These are phyloP conservation scores for Ophiosphaerella herpotricha DNA, from an alignment of 2,329 filamentous ascomycete species.

Conservation along the genomic window DNA sequence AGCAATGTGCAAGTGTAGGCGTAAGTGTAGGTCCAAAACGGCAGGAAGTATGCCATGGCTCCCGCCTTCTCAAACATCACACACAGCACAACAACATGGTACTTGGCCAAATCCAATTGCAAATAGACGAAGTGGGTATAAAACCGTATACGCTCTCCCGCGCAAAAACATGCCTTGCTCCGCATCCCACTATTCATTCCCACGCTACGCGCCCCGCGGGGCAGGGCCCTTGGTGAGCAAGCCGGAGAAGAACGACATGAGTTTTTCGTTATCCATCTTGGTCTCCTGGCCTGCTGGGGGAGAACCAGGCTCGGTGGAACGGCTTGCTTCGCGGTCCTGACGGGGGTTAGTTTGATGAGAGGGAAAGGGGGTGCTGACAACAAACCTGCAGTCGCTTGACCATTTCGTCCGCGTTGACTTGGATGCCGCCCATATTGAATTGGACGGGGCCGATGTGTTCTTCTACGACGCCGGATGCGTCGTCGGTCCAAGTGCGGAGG, in stretches of 20 bases:
- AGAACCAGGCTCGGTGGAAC: constrained; percentile 32
- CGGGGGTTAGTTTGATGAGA: constrained; percentile 14
- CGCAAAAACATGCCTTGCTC: too few relatives aligned
- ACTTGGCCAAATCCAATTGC: not conserved
- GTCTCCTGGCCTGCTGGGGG: constrained; percentile 31
- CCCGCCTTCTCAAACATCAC: too few relatives aligned
- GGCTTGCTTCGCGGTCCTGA: constrained; percentile 45
- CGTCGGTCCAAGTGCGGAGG: constrained; percentile 28
- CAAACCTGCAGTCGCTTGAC: constrained; percentile 79
- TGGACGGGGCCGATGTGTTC: constrained; percentile 88
- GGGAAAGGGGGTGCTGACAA: not conserved
- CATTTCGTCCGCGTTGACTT: constrained; percentile 94
- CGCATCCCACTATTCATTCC: too few relatives aligned
- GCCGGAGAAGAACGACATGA: constrained; percentile 47
- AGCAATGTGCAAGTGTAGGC: too few relatives aligned
- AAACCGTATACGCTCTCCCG: too few relatives aligned
- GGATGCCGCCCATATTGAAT: constrained; percentile 98
- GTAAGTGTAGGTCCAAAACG: too few relatives aligned
- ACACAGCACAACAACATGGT: not conserved
- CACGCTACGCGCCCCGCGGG: constrained; percentile 22
- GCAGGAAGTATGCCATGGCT: too few relatives aligned
- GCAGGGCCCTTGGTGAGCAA: constrained; percentile 40
- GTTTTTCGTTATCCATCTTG: constrained; percentile 47
- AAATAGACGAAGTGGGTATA: not conserved
- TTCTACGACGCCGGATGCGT: constrained; percentile 46